phyloP scores from a whole-genome alignment of 306 rosid species.

The Cicer bijugum region DNA sequence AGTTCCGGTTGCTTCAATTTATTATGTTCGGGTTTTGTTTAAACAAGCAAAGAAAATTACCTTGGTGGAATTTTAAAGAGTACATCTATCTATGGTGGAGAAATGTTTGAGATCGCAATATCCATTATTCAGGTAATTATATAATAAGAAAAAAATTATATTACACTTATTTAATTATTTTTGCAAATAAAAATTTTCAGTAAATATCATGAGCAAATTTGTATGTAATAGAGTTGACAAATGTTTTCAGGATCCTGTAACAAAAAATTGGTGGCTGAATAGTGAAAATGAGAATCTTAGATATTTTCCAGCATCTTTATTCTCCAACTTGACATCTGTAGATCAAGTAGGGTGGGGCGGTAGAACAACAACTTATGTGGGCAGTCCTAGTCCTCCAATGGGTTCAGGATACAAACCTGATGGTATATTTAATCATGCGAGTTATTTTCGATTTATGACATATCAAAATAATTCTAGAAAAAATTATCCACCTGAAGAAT shows the following conservation, averaged over 20 bases:
- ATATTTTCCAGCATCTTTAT: slow-evolving; percentile 32
- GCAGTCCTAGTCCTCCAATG: neutral
- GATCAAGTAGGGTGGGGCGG: slow-evolving; percentile 38
- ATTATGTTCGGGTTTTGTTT: neutral
- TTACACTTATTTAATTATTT: neutral
- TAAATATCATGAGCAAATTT: too few relatives aligned
- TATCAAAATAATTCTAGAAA: neutral
- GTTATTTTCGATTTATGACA: too few relatives aligned
- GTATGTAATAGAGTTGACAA: neutral
- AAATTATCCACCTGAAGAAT: neutral
- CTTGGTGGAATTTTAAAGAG: neutral
- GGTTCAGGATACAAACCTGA: too few relatives aligned
- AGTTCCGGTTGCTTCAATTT: neutral
- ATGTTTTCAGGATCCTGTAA: neutral
- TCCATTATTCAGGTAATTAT: neutral
- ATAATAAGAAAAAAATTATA: neutral
- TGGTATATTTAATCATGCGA: too few relatives aligned
- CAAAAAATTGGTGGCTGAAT: neutral
- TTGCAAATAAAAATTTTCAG: too few relatives aligned
- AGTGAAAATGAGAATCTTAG: rapidly evolving
- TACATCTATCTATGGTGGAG: neutral
- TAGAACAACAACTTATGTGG: neutral
- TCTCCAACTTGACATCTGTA: neutral
- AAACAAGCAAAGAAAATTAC: neutral
- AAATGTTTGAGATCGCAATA: rapidly evolving